phyloP scores from a whole-genome alignment of 225 moss, liverwort and hornwort genomes.

The Marchantia polymorpha region DNA sequence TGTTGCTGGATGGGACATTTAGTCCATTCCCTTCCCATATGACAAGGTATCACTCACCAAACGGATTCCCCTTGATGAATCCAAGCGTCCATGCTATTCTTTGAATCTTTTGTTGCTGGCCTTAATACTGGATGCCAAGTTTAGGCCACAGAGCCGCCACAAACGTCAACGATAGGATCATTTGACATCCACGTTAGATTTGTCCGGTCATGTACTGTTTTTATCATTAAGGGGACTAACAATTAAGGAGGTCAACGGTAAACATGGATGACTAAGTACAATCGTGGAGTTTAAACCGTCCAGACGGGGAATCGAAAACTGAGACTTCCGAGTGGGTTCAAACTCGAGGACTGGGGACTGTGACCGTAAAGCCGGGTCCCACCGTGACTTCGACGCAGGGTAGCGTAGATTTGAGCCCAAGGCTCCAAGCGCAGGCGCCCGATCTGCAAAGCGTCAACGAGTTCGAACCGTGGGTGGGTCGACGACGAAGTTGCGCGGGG shows the following conservation, averaged over 20 bases:
- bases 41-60: too few relatives aligned
- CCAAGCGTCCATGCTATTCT: too few relatives aligned
- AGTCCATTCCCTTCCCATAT: too few relatives aligned
- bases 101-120: background rate
- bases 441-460: background rate
- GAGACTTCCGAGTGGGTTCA: background rate
- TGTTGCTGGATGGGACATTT: too few relatives aligned
- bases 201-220: background rate
- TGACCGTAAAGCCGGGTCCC: background rate
- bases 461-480: constrained; percentile 7
- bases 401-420: background rate
- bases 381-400: background rate
- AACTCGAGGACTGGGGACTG: background rate
- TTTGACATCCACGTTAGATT: background rate
- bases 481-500: background rate
- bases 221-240: background rate
- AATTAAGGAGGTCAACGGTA: background rate
- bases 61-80: too few relatives aligned
- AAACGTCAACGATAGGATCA: background rate
- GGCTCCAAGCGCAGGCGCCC: background rate
- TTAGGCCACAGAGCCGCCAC: background rate
- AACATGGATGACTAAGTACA: background rate
- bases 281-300: background rate
- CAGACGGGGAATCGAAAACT: background rate
- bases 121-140: background rate